These are phyloP conservation scores for Ceratobasidium sp. DNA, from an alignment of 1,284 basidiomycete genomes.

Conservation along the genomic window DNA sequence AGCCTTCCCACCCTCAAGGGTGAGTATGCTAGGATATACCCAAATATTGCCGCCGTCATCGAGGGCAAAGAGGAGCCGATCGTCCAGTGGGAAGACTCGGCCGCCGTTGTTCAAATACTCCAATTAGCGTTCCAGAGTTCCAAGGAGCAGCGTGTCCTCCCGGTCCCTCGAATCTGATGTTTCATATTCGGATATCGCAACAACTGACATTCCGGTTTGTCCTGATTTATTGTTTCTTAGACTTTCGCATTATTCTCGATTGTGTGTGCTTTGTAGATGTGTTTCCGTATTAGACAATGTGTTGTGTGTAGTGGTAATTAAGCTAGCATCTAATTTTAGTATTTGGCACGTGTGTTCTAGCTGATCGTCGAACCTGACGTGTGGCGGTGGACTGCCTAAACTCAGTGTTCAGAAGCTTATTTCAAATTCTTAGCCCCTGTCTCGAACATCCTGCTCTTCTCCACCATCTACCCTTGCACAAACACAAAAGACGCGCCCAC, in stretches of 20 bases:
- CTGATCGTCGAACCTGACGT: constrained; percentile 1
- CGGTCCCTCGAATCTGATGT: constrained; percentile 27
- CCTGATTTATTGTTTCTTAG: constrained; percentile 7
- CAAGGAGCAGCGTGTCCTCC: constrained; percentile 17
- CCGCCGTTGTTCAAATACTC: constrained; percentile 39
- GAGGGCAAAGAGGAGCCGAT: constrained; percentile 42
- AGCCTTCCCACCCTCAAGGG: constrained; percentile 41
- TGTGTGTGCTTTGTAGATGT: background rate
- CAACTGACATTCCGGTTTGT: constrained; percentile 12
- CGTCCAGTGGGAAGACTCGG: constrained; percentile 39
- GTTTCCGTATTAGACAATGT: background rate
- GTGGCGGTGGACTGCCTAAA: constrained; percentile 32
- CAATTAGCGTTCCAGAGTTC: constrained; percentile 39
- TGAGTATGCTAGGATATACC: constrained; percentile 41
- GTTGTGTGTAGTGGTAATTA: constrained; percentile 17
- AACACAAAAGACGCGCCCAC: constrained; percentile 1
- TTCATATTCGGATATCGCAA: background rate
- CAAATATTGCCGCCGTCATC: constrained; percentile 35
- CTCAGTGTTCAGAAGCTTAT: constrained; percentile 15
- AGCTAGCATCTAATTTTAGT: constrained; percentile 26
- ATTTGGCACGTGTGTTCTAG: constrained; percentile 31
- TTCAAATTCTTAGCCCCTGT: constrained; percentile 29
- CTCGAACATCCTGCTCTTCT: background rate
- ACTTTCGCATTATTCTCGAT: constrained; percentile 6
- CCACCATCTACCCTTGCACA: constrained; percentile 8